A percentile compares a stretch with the other conserved stretches of the same genome.
phyloP scores from a whole-genome alignment of 2,329 filamentous ascomycete species.

The Venturia carpophila region DNA sequence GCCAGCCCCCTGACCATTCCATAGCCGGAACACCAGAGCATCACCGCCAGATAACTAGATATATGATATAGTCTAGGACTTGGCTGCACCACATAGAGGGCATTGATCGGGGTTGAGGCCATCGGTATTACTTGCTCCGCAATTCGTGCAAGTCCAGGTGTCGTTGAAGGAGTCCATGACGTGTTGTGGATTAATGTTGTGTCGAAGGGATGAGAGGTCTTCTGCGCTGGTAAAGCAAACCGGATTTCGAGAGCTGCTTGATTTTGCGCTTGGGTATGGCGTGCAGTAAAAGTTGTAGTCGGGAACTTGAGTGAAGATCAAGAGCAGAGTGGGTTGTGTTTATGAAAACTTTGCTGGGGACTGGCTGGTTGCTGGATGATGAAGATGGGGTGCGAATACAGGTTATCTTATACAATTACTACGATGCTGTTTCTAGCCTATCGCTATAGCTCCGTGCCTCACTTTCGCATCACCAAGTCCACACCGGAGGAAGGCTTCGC shows the following conservation, averaged over 20 bases:
- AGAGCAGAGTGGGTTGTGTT: not conserved
- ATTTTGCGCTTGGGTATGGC: not conserved
- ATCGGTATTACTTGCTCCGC: not conserved
- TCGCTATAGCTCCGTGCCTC: not conserved
- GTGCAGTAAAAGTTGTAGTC: not conserved
- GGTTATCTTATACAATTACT: not conserved
- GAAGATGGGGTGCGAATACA: not conserved
- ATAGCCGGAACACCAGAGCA: not conserved
- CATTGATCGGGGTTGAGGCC: not conserved
- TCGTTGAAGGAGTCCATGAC: not conserved
- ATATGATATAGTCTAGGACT: not conserved
- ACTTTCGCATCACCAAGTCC: not conserved
- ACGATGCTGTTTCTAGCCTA: not conserved
- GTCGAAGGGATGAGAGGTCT: not conserved
- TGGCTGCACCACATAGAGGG: not conserved
- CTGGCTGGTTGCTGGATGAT: not conserved
- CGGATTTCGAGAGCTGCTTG: not conserved
- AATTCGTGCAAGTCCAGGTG: not conserved
- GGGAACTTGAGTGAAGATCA: not conserved
- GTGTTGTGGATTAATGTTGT: not conserved
- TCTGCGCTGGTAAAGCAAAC: not conserved
- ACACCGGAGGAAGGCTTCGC: not conserved
- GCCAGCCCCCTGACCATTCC: not conserved
- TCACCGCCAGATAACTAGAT: not conserved
- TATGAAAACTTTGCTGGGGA: not conserved